Conservation (phyloP, 768 basidiomycete species). For the Amanita brunnescens region DNA sequence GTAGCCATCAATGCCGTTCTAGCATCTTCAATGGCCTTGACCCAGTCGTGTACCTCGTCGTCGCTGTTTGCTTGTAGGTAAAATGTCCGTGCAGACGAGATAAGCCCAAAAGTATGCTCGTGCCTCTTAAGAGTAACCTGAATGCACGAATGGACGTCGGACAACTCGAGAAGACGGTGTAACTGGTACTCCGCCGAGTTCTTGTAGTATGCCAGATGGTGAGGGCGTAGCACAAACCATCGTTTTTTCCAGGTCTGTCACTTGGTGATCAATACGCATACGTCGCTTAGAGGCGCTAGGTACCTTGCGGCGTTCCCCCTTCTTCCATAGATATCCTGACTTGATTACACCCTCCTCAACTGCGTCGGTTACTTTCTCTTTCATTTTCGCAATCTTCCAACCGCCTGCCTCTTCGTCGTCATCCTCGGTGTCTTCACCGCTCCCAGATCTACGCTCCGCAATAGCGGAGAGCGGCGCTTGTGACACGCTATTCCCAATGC, state of each 20-base stretch:
- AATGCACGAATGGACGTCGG: slow-evolving; percentile 85
- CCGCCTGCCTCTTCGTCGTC: slow-evolving; percentile 63
- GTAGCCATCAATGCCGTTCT: slow-evolving; percentile 55
- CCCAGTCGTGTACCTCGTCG: slow-evolving; percentile 78
- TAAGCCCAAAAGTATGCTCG: slow-evolving; percentile 81
- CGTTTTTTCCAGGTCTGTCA: slow-evolving; percentile 96
- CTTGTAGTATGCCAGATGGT: slow-evolving; percentile 96
- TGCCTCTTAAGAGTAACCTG: slow-evolving; percentile 86
- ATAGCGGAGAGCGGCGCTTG: slow-evolving; percentile 64
- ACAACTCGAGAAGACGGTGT: slow-evolving; percentile 77
- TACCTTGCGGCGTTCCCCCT: slow-evolving; percentile 95
- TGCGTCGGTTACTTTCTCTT: slow-evolving; percentile 35
- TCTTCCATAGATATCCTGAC: slow-evolving; percentile 94
- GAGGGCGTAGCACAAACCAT: slow-evolving; percentile 93
- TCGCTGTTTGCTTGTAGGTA: slow-evolving; percentile 75
- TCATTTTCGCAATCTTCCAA: slow-evolving; percentile 47
- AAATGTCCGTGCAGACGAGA: slow-evolving; percentile 84
- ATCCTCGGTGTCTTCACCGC: slow-evolving; percentile 73
- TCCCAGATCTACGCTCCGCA: slow-evolving; percentile 61
- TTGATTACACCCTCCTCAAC: slow-evolving; percentile 71
- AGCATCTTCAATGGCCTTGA: slow-evolving; percentile 70
- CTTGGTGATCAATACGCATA: slow-evolving; percentile 3
- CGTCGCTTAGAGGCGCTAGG: slow-evolving; percentile 3
- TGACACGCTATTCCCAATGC: slow-evolving; percentile 15
- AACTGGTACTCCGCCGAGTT: slow-evolving; percentile 91